phyloP scores from a whole-genome alignment of 108 stramenopile species.

The Bacterosira constricta region DNA sequence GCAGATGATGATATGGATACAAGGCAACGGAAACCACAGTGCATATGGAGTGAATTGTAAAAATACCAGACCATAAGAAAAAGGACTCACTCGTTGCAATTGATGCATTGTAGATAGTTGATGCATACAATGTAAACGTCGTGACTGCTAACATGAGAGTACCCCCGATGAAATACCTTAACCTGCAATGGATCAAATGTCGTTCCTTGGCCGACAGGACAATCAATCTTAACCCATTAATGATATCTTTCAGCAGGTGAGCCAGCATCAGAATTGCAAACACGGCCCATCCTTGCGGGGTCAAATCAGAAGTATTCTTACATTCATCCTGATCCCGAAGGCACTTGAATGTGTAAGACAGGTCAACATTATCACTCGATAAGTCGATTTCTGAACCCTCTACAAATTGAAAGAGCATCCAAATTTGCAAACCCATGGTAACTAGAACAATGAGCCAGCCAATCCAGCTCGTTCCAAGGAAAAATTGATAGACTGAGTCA shows the following conservation, averaged over 20 bases:
- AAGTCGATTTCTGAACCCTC: neutral
- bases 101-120: slow-evolving; percentile 7
- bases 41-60: no score
- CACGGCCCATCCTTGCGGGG: neutral
- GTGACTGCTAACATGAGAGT: neutral
- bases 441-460: neutral
- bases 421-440: neutral
- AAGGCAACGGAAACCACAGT: no score
- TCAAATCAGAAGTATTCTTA: neutral
- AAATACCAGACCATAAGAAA: no score
- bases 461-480: neutral
- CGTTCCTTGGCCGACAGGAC: slow-evolving; percentile 3
- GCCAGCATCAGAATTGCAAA: slow-evolving; percentile 13
- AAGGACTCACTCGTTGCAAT: slow-evolving; percentile 3
- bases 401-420: neutral
- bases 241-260: slow-evolving; percentile 1
- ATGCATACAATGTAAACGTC: neutral
- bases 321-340: neutral
- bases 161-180: neutral
- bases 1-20: no score
- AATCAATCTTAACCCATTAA: slow-evolving; percentile 10
- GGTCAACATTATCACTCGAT: neutral
- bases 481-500: neutral
- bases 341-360: slow-evolving; percentile 12
- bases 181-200: neutral